Percentiles rank a stretch among this genome's conserved stretches.
These are phyloP conservation scores for Picea glauca DNA, from an alignment of 75 land plant species.

Conservation along the genomic window DNA sequence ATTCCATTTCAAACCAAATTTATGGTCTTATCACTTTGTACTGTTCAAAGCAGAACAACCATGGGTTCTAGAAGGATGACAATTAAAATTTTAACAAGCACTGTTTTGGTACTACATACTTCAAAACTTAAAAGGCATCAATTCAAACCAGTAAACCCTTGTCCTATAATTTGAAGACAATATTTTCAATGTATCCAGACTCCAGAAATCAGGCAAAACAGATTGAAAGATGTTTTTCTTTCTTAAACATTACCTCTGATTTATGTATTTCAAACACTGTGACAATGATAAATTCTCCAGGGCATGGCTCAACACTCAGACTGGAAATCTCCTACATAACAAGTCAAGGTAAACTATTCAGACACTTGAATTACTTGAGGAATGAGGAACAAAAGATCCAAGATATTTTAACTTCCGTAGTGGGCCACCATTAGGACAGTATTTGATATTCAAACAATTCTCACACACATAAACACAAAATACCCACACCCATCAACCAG, in stretches of 20 bases:
- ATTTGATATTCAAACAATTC: no score
- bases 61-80: not conserved
- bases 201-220: not conserved
- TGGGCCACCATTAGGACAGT: no score
- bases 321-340: conserved; percentile 81
- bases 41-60: not conserved
- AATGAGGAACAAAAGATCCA: no score
- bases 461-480: no score
- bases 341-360: not conserved
- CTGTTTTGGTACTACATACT: not conserved
- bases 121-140: not conserved
- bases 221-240: not conserved
- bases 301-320: conserved; percentile 89
- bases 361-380: not conserved
- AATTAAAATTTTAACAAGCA: not conserved
- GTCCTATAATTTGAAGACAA: not conserved
- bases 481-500: no score
- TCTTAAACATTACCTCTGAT: conserved; percentile 49
- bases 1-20: not conserved
- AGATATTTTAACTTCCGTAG: no score
- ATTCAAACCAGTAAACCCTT: not conserved
- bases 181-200: not conserved
- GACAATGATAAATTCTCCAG: conserved; percentile 64
- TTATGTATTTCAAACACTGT: conserved; percentile 81
- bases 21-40: not conserved